These are phyloP conservation scores for Tricholoma sp. DNA, from an alignment of 768 basidiomycete species.

Conservation along the genomic window DNA sequence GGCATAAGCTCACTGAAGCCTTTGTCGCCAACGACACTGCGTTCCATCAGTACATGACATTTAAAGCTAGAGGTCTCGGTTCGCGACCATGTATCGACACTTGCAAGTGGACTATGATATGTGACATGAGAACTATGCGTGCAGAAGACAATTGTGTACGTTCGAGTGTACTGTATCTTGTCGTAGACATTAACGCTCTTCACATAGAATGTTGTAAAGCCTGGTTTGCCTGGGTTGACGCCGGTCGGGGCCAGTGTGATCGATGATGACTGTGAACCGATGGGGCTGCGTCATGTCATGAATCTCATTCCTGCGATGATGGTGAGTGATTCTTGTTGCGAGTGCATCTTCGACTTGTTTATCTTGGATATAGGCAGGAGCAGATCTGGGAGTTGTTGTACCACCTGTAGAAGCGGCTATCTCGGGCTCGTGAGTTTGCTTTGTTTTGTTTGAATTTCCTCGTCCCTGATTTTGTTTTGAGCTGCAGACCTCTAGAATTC, in stretches of 20 bases:
- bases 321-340: background rate
- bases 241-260: constrained; percentile 13
- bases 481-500: background rate
- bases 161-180: constrained; percentile 2
- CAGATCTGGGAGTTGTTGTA: background rate
- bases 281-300: constrained; percentile 23
- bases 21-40: constrained; percentile 42
- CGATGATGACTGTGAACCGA: constrained; percentile 27
- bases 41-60: constrained; percentile 42
- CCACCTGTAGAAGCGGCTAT: background rate
- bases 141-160: constrained; percentile 40
- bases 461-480: background rate
- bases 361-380: background rate
- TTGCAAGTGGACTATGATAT: constrained; percentile 38
- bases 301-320: constrained; percentile 11
- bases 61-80: constrained; percentile 34
- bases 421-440: background rate
- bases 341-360: background rate
- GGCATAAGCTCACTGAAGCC: constrained; percentile 55
- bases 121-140: constrained; percentile 37
- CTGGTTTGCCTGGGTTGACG: constrained; percentile 22
- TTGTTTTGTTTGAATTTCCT: background rate
- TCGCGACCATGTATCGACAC: constrained; percentile 28
- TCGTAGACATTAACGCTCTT: background rate
- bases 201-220: constrained; percentile 6